Evolutionary conservation across 2,329 filamentous ascomycete species (phyloP), one percentile per base, ranked within the genome.

Genomic region (Monilinia fructigena): DNA sequence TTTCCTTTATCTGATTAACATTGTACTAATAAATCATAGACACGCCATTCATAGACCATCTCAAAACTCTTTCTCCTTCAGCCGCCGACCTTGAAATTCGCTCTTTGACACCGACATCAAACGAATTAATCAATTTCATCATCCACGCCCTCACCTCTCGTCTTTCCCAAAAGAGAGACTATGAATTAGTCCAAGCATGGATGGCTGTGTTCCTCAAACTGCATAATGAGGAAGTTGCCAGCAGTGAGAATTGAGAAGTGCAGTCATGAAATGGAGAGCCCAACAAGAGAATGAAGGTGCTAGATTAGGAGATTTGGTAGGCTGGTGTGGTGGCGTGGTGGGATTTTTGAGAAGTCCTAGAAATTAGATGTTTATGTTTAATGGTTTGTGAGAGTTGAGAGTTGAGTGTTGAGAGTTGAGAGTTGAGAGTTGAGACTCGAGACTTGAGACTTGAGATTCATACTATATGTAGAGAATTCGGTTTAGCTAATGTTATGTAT

Each of bases 101-200:
- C 18, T 96, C 93, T 0, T 82, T 98, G 68, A 83, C 79, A n/a
- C 74, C 79, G 71, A 61, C 75, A 2, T 58, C 62, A 5, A 20
- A 65, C 18, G 95, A 98, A 77, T 80, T 96, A 23, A 81, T 89
- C 0, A 83, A 87, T 63, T 99, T 99, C 75, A 88, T 99, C 75
- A 88, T 98, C 62, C 78, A 81, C n/a, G 93, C 93, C 1, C 79
- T 99, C 66, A 96, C 91, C 0, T 82, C 81, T 64, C 83, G 90
- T 16, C 80, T 98, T 63, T 79, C 81, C 54, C 81, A 86, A 61
- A 87, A 89, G 70, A 86, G 85, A 58, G 95, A 98, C 77, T 99
- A 96, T 77, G 95, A 99, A 79, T 83, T 99, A 50, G 90, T 92
- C 20, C 93, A 98, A 78, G 92, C 93, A 0, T 99, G 95, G 94